phyloP scores from a whole-genome alignment of 192 early-diverging fungal genomes.

The Paraglomus occultum region DNA sequence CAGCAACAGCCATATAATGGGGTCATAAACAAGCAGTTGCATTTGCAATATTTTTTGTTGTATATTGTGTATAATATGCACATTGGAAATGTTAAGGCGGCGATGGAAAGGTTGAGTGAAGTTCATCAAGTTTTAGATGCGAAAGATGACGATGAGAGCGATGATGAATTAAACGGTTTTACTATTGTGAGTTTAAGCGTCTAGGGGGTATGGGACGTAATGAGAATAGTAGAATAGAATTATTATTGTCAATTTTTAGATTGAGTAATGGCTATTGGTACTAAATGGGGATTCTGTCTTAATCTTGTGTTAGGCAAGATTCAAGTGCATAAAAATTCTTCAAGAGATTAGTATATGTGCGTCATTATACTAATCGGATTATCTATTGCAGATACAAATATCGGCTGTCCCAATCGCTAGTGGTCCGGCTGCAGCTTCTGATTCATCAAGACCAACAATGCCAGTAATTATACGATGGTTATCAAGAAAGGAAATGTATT shows the following conservation, averaged over 20 bases:
- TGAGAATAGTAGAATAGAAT: background rate
- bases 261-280: too few relatives aligned
- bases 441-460: background rate
- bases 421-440: background rate
- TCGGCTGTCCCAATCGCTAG: conserved; percentile 5
- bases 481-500: conserved; percentile 30
- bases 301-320: background rate
- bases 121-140: conserved; percentile 29
- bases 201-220: background rate
- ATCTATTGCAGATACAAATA: conserved; percentile 23
- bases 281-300: background rate
- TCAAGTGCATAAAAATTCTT: too few relatives aligned
- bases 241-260: too few relatives aligned
- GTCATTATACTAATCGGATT: background rate
- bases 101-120: conserved; percentile 25
- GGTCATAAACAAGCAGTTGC: conserved; percentile 18
- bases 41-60: conserved; percentile 30
- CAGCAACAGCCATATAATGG: conserved; percentile 17
- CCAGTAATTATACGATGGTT: conserved; percentile 28
- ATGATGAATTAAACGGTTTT: conserved; percentile 24
- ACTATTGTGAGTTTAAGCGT: conserved; percentile 15
- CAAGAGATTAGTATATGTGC: background rate
- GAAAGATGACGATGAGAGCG: conserved; percentile 4
- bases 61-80: conserved; percentile 30
- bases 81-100: conserved; percentile 27